phyloP scores from a whole-genome alignment of 192 early-diverging fungal genomes.

The Gonapodya prolifera region DNA sequence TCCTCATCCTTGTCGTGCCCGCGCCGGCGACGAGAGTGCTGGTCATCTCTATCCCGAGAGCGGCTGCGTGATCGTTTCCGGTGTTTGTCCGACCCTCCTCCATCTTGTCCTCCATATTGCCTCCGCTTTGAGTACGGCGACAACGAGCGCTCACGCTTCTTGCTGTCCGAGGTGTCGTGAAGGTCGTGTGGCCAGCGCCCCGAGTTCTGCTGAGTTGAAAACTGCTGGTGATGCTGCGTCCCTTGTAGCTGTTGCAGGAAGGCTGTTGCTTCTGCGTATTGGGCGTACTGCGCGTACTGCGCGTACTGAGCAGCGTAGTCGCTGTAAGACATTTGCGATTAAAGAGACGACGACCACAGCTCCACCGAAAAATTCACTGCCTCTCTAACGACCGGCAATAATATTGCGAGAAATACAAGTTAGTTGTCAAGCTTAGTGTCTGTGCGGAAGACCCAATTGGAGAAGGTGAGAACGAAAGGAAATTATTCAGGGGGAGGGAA shows the following conservation, averaged over 20 bases:
- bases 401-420: too few relatives aligned
- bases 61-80: neutral
- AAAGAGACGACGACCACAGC: too few relatives aligned
- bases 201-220: neutral
- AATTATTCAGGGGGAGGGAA: too few relatives aligned
- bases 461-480: too few relatives aligned
- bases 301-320: neutral
- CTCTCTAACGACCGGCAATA: too few relatives aligned
- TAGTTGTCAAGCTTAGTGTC: too few relatives aligned
- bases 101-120: neutral
- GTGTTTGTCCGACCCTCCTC: neutral
- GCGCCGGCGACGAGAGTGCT: neutral
- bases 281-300: neutral
- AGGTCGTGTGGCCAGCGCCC: neutral
- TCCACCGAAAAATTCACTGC: too few relatives aligned
- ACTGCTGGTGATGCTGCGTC: neutral
- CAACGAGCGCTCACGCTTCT: neutral
- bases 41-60: neutral
- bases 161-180: neutral
- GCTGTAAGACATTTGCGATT: too few relatives aligned
- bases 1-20: neutral
- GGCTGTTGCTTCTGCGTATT: neutral
- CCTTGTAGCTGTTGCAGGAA: neutral
- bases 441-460: too few relatives aligned
- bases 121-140: neutral